Base-by-base conservation (phyloP, 2,329 filamentous ascomycete species). In the Nemania bipapillata region DNA sequence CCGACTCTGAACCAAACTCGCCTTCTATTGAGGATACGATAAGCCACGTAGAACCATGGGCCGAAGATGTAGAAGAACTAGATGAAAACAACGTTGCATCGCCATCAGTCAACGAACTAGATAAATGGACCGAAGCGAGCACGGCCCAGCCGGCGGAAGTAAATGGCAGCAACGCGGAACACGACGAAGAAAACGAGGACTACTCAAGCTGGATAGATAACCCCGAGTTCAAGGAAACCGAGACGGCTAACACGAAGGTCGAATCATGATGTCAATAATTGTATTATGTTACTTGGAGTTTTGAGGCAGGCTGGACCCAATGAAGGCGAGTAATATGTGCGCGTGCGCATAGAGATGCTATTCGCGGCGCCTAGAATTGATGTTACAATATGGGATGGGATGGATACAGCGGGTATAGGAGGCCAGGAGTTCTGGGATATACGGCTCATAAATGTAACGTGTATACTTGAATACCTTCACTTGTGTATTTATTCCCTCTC, bases 161-260 rank as follows among this genome's bases (percentile, higher is more conserved):
- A 7, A 42, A 30, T 20, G 68, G 35, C 24, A 50, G 66, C 20
- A 11, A 56, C 1, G 42, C 49, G 22, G 67, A 60, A 1, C 65
- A 69, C 6, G 69, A 66, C 1, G 73, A 74, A 1, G 75, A 74
- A 12, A 73, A 75, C 28, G 75, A 78, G n/a, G 77, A 75, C 22
- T 78, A 76, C 47, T 74, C 76, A 22, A 76, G 73, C 47, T 78
- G 77, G 77, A 65, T 78, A 47, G 76, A 79, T 35, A 74, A 76
- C 47, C 74, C 76, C 1, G 77, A 75, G 35, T 76, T 74, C 42
- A 68, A 54, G 15, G 70, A 74, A 26, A 30, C 63, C 37, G 66
- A 72, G 24, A 65, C 22, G n/a, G 45, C 40, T 20, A 26, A n/a
- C 42, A 22, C 66, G 15, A 59, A 60, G n/a, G 28, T 24, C 6